Conservation (phyloP, 306 rosid genomes). For the Lathyrus tuberosus region DNA sequence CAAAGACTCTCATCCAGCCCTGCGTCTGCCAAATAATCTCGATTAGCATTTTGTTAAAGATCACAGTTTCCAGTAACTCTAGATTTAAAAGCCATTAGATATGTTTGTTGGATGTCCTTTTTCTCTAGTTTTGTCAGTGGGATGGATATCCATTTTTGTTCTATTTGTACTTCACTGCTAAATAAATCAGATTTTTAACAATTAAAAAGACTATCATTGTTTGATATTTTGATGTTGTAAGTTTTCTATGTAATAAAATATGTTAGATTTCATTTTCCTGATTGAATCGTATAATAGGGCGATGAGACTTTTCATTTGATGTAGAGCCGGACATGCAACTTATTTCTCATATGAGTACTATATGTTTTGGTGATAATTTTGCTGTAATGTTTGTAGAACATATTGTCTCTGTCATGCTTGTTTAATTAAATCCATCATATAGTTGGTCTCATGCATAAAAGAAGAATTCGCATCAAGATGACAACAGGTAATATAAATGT, state of each 20-base stretch:
- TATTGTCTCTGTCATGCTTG: slow-evolving; percentile 2
- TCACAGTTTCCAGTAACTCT: slow-evolving; percentile 27
- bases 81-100: slow-evolving; percentile 24
- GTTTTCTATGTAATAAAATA: slow-evolving; percentile 26
- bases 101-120: slow-evolving; percentile 15
- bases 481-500: slow-evolving; percentile 8
- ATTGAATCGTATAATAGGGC: neutral
- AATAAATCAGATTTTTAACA: slow-evolving; percentile 12
- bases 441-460: neutral
- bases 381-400: slow-evolving; percentile 8
- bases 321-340: neutral
- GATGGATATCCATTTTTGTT: slow-evolving; percentile 33
- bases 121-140: slow-evolving; percentile 15
- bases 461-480: neutral
- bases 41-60: slow-evolving; percentile 31
- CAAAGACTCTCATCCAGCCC: slow-evolving; percentile 82
- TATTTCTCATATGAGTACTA: neutral
- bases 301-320: neutral
- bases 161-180: slow-evolving; percentile 1
- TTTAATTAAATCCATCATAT: neutral
- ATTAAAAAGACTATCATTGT: neutral
- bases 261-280: neutral
- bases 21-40: slow-evolving; percentile 66
- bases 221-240: slow-evolving; percentile 25
- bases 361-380: slow-evolving; percentile 4